phyloP scores from a whole-genome alignment of 2,329 filamentous ascomycete species.

The Sodiomyces alkalinus region DNA sequence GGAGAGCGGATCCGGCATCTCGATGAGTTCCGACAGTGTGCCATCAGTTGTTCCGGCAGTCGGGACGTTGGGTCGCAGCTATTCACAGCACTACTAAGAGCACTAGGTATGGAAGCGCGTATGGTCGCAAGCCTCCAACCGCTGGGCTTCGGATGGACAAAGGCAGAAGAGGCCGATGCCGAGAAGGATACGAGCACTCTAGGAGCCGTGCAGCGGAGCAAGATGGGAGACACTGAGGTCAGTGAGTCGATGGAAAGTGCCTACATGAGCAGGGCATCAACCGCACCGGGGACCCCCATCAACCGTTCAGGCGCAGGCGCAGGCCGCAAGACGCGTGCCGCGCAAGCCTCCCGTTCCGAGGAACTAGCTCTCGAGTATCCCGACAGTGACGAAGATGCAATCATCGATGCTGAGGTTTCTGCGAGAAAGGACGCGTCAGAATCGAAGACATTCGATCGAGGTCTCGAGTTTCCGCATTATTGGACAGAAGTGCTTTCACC shows the following conservation, averaged over 20 bases:
- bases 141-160: conserved; percentile 81
- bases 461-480: conserved; percentile 74
- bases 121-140: conserved; percentile 78
- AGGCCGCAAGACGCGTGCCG: background rate
- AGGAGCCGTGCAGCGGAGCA: background rate
- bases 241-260: too few relatives aligned
- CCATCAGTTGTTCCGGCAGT: conserved; percentile 61
- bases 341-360: background rate
- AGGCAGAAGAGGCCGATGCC: conserved; percentile 58
- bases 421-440: conserved; percentile 22
- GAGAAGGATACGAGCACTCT: conserved; percentile 20
- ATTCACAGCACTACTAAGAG: conserved; percentile 73
- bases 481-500: conserved; percentile 87
- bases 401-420: conserved; percentile 36
- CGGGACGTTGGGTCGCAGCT: conserved; percentile 79
- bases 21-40: conserved; percentile 52
- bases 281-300: too few relatives aligned
- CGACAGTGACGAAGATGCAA: conserved; percentile 43
- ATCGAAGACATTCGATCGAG: conserved; percentile 50
- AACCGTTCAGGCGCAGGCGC: too few relatives aligned
- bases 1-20: conserved; percentile 61
- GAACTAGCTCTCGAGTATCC: conserved; percentile 20
- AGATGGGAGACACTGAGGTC: background rate
- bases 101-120: conserved; percentile 65
- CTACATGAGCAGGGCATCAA: conserved; percentile 1